Conservation (phyloP, 2,329 filamentous ascomycete genomes). For the Aspergillus flavus region DNA sequence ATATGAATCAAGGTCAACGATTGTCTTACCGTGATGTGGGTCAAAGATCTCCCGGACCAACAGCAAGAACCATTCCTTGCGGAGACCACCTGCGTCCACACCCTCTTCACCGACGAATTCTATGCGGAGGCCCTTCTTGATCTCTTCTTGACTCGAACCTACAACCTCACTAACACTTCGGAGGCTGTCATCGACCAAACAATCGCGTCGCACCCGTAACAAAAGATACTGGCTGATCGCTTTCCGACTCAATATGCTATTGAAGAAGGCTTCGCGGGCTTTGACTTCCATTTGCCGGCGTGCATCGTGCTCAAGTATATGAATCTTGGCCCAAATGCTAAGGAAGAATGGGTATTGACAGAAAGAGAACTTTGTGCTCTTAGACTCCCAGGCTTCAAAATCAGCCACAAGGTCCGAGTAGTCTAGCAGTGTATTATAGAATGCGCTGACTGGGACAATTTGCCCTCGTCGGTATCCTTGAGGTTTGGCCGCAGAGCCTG, state of each 20-base stretch:
- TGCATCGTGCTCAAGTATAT: slow-evolving; percentile 85
- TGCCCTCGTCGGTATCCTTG: slow-evolving; percentile 60
- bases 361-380: slow-evolving; percentile 75
- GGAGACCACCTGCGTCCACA: slow-evolving; percentile 82
- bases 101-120: slow-evolving; percentile 88
- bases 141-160: slow-evolving; percentile 76
- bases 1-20: not conserved
- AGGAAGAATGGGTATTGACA: slow-evolving; percentile 92
- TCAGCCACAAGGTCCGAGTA: slow-evolving; percentile 83
- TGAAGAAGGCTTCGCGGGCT: slow-evolving; percentile 86
- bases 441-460: slow-evolving; percentile 76
- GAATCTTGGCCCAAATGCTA: slow-evolving; percentile 90
- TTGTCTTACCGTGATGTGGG: slow-evolving; percentile 74
- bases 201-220: slow-evolving; percentile 78
- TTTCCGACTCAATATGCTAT: slow-evolving; percentile 77
- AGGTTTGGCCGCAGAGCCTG: slow-evolving; percentile 42
- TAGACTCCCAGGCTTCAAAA: slow-evolving; percentile 84
- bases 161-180: slow-evolving; percentile 83
- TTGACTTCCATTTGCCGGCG: slow-evolving; percentile 86
- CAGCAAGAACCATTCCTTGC: slow-evolving; percentile 93
- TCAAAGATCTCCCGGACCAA: slow-evolving; percentile 89
- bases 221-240: slow-evolving; percentile 76
- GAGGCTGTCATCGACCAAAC: slow-evolving; percentile 84
- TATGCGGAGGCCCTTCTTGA: slow-evolving; percentile 87
- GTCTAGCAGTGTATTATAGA: slow-evolving; percentile 85